Evolutionary conservation across 1,284 basidiomycete genomes (phyloP), one percentile per base, ranked within the genome.

Genomic region (Takashimella koratensis): DNA sequence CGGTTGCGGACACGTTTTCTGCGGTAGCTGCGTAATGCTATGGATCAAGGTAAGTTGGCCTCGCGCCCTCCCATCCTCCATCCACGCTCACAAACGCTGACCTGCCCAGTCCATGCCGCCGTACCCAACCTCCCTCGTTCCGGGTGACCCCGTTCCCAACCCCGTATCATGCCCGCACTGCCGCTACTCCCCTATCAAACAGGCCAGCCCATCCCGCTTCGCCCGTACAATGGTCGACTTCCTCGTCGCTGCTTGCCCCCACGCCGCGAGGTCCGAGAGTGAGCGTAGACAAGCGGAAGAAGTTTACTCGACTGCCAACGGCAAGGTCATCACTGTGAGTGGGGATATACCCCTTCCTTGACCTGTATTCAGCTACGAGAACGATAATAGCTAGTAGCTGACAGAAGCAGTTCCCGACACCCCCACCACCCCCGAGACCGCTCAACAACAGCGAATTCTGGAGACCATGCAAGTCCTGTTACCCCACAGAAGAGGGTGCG

Each of bases 81-180:
- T 39, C 44, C 36, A 11, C n/a, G n/a, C n/a, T 40, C 42, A 23
- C 19, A 43, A 36, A 36, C 30, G 41, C 53, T 54, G 24, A 54
- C 45, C 21, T 26, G 19, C 23, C 13, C 52, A 63, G 60, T 57
- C 60, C 45, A 76, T 90, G 56, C 87, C 88, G 19, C 82, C 81
- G 12, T 86, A 90, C 70, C 80, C 90, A 40, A 83, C 82, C 24
- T 88, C 88, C 71, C 80, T 79, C 44, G 81, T 92, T 24, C 88
- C 89, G 3, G 81, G 85, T 12, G 79, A 83, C 66, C 80, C 90
- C 52, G 81, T 84, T 19, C 81, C 91, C 11, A 88, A 90, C 73
- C 60, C 60, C 39, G 43, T 60, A 36, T 52, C 58, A 1, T 63
- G 60, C 23, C 60, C 60, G 2, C 60, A 63, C 42, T 63, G 60